Percentiles rank a stretch among this genome's conserved stretches.
These are phyloP conservation scores for Buddleja alternifolia DNA, from an alignment of 257 asterid species.

Conservation along the genomic window DNA sequence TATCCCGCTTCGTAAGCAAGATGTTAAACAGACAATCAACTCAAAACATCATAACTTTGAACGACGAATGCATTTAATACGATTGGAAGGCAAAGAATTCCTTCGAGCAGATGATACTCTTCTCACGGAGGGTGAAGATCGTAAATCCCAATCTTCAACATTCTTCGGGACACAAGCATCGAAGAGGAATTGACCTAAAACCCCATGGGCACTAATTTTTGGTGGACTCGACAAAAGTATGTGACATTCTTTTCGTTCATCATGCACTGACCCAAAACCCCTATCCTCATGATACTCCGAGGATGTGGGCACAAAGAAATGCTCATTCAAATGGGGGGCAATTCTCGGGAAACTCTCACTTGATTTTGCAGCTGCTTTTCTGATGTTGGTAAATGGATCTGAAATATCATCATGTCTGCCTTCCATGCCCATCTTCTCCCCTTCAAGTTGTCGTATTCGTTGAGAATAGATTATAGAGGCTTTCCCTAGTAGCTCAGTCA, in stretches of 20 bases:
- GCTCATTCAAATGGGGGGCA: constrained; percentile 54
- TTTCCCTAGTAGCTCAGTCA: constrained; percentile 64
- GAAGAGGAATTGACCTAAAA: constrained; percentile 79
- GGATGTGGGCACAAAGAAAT: constrained; percentile 54
- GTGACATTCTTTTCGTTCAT: constrained; percentile 53
- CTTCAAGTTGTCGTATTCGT: constrained; percentile 66
- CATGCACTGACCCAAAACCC: constrained; percentile 56
- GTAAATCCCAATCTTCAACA: constrained; percentile 87
- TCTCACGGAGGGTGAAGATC: constrained; percentile 40
- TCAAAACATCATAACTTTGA: constrained; percentile 57
- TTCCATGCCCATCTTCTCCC: constrained; percentile 73
- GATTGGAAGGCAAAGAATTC: constrained; percentile 61
- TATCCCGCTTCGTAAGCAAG: too few relatives aligned
- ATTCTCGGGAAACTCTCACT: constrained; percentile 55
- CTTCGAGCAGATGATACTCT: constrained; percentile 37
- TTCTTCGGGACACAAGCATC: constrained; percentile 81
- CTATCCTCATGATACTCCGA: constrained; percentile 65
- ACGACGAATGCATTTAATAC: constrained; percentile 85
- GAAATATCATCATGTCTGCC: constrained; percentile 52
- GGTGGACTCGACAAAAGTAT: constrained; percentile 59
- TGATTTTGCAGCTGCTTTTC: constrained; percentile 64
- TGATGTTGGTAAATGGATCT: constrained; percentile 53
- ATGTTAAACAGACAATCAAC: not conserved
- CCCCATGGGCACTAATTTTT: constrained; percentile 67
- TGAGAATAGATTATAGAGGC: constrained; percentile 66